Conservation (phyloP, 2,329 filamentous ascomycete genomes). For the Penicillium sp. region DNA sequence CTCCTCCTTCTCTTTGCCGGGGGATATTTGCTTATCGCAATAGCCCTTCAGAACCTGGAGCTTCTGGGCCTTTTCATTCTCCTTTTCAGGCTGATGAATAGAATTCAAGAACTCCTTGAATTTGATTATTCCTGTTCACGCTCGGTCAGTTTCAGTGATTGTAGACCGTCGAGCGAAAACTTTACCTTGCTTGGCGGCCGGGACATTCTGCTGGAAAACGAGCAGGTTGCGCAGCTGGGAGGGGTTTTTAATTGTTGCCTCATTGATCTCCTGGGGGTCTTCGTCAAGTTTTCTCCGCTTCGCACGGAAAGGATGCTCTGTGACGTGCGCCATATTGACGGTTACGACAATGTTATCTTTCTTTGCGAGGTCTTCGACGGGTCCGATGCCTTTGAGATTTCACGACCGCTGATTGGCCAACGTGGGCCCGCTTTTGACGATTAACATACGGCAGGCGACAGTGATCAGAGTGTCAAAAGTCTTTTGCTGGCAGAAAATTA, state of each 20-base stretch:
- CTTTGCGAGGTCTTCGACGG: conserved; percentile 13
- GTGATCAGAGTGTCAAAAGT: too few relatives aligned
- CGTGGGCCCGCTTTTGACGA: conserved; percentile 5
- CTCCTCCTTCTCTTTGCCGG: conserved; percentile 48
- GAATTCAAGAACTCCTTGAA: conserved; percentile 45
- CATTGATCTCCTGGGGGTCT: conserved; percentile 12
- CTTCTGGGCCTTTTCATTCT: conserved; percentile 36
- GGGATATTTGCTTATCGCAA: conserved; percentile 52
- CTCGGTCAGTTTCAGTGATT: conserved; percentile 3
- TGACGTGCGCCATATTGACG: conserved; percentile 30
- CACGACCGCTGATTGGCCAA: conserved; percentile 17
- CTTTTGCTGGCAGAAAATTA: too few relatives aligned
- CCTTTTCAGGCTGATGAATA: conserved; percentile 35
- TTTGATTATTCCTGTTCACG: conserved; percentile 35
- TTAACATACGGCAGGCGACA: too few relatives aligned
- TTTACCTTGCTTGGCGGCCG: conserved; percentile 58
- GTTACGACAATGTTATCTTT: conserved; percentile 15
- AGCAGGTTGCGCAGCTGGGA: conserved; percentile 66
- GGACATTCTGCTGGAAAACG: conserved; percentile 64
- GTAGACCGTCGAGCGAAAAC: conserved; percentile 39
- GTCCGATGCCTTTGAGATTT: conserved; percentile 24
- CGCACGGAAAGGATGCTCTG: conserved; percentile 30
- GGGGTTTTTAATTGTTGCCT: conserved; percentile 42
- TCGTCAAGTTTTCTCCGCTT: conserved; percentile 42
- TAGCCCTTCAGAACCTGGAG: conserved; percentile 45